Base-by-base conservation (phyloP, 1,139 yeast species). In the Suhomyces ambrosiae region DNA sequence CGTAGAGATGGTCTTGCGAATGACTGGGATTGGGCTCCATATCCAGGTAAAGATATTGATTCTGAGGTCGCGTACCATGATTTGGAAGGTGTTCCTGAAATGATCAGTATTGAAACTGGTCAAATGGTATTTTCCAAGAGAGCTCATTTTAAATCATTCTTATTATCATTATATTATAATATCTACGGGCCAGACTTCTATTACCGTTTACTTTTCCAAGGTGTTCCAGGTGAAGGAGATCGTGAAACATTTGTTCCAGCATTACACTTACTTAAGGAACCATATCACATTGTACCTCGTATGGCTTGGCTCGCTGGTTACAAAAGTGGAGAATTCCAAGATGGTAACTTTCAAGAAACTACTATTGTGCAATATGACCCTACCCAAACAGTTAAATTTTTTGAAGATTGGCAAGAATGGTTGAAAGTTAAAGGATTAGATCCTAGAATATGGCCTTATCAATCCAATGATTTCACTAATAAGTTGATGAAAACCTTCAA, bases 231-330 rank as follows among this genome's bases (percentile, higher is more conserved):
- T 5, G 60, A 55, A 27, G 71, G 72, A 26, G 73, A 68, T 41
- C 57, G 68, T 37, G 74, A 68, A 38, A 64, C 72, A 1, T 57
- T 64, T 37, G 58, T 65, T 7, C 70, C 72, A 3, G 73, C 73
- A 3, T 54, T 68, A 32, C 61, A 62, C 34, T 63, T 62, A 3
- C 58, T 68, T 45, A 48, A 61, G 25, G 72, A 66, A 44, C 60
- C 69, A 2, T 67, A 65, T 41, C 52, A 60, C 37, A 41, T 64
- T 17, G 61, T 58, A 3, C 50, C 50, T 15, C 51, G 46, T 25
- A 49, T 41, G 32, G 50, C 62, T 3, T 53, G 58, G 49, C 44
- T 56, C 18, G 59, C 63, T 4, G 68, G 68, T 0, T 57, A 53
- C 37, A 33, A 42, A 14, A 33, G 34, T 6, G 50, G 48, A 3